These are phyloP conservation scores for Pythium myriotylum DNA, from an alignment of 352 stramenopile species.

Conservation along the genomic window DNA sequence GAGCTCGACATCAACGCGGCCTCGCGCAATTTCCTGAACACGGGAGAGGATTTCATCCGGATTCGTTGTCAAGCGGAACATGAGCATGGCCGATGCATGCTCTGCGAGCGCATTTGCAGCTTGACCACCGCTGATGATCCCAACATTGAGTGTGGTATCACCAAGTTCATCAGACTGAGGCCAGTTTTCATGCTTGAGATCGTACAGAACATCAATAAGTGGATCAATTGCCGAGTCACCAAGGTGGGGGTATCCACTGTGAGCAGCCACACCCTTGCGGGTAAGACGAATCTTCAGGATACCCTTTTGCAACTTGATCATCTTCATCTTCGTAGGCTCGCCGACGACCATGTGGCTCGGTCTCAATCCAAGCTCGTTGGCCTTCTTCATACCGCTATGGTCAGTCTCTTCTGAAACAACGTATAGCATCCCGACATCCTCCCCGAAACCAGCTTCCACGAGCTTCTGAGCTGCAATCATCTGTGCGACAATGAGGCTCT, in stretches of 20 bases:
- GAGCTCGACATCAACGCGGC: slow-evolving; percentile 67
- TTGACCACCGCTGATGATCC: slow-evolving; percentile 77
- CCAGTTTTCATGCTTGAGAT: slow-evolving; percentile 79
- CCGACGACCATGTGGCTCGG: slow-evolving; percentile 81
- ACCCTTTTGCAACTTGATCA: slow-evolving; percentile 87
- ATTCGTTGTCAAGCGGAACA: slow-evolving; percentile 84
- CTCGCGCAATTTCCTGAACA: slow-evolving; percentile 68
- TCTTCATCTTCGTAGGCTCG: slow-evolving; percentile 79
- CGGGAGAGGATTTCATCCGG: slow-evolving; percentile 71
- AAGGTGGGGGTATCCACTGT: slow-evolving; percentile 86
- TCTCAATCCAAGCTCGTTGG: slow-evolving; percentile 73
- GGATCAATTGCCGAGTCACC: slow-evolving; percentile 84
- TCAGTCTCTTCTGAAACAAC: slow-evolving; percentile 89
- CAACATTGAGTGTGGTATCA: slow-evolving; percentile 85
- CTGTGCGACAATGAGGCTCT: slow-evolving; percentile 81
- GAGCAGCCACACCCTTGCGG: slow-evolving; percentile 70
- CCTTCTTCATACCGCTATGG: slow-evolving; percentile 89
- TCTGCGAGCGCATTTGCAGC: slow-evolving; percentile 84
- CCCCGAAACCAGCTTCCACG: slow-evolving; percentile 49
- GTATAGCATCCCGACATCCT: slow-evolving; percentile 79
- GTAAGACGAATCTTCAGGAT: slow-evolving; percentile 84
- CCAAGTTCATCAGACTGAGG: slow-evolving; percentile 79
- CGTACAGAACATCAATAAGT: slow-evolving; percentile 83
- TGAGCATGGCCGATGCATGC: slow-evolving; percentile 83
- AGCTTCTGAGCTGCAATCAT: slow-evolving; percentile 80